Evolutionary conservation across 768 basidiomycete genomes (phyloP), one percentile per base, ranked within the genome.

Genomic region (Favolaschia claudopus): DNA sequence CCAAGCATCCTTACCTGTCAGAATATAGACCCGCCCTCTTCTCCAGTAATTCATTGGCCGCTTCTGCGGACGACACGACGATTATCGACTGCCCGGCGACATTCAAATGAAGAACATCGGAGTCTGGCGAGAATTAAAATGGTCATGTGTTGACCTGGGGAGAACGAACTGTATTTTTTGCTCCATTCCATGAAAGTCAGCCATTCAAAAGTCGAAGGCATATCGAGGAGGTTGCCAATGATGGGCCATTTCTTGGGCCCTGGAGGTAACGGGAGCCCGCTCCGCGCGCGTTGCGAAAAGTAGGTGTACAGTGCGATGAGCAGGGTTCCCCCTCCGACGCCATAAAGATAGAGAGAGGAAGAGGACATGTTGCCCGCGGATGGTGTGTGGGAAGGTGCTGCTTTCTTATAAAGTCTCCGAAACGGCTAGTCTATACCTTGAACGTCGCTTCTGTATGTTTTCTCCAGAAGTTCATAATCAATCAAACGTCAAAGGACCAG

Each of bases 1-100:
- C 15, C 17, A 45, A 7, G 5, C 8, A 3, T 33, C 67, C 69
- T 20, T 44, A 70, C 71, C 80, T 67, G 61, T 75, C 75, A 0
- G 79, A 80, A 63, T 81, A 82, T n/a, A 76, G 76, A 8, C 73
- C 48, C 0, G 78, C 77, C 31, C 75, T 67, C 59, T 77, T 82
- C 25, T 78, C 76, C 20, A 82, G 71, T 0, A 82, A 69, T 1
- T 82, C 80, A 8, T 63, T 69, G 1, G 75, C 78, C 4, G 68
- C 69, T 38, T 75, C 63, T 24, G 69, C 64, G 12, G 72, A 72
- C 45, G 78, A 77, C 29, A 82, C 31, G 6, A 82, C 63, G 22
- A 82, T 62, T 19, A 81, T 59, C 29, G 70, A 63, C 8, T 65
- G 64, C 4, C 78, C 76, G 13, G 71, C 57, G 9, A 68, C 67